Conservation (phyloP, 805 yeast species). For the Metschnikowia gelsemii region DNA sequence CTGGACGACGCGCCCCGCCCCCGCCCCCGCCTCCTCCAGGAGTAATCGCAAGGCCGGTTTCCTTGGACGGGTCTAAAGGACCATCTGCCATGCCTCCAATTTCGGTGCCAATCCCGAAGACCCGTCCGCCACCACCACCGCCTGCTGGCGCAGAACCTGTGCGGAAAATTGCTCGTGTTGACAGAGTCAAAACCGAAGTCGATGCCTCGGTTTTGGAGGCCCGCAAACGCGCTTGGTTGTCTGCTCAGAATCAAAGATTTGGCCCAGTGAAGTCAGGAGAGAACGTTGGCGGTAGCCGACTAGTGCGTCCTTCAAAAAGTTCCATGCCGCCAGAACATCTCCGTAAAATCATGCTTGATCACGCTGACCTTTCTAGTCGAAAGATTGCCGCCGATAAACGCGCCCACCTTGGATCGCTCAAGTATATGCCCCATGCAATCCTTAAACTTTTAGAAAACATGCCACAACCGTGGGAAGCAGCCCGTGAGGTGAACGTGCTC, state of each 20-base stretch:
- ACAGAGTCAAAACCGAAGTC: background rate
- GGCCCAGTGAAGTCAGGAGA: constrained; percentile 17
- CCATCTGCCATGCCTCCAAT: constrained; percentile 19
- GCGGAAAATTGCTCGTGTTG: constrained; percentile 9
- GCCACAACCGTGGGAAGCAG: constrained; percentile 98
- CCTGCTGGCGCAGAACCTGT: constrained; percentile 18
- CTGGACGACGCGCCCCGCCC: constrained; percentile 12
- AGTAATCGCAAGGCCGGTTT: too few relatives aligned
- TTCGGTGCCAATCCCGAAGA: constrained; percentile 11
- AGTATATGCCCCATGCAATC: constrained; percentile 94
- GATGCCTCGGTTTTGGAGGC: constrained; percentile 34
- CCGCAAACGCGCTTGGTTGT: constrained; percentile 59
- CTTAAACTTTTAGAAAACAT: constrained; percentile 86
- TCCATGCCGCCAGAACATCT: constrained; percentile 95
- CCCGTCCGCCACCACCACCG: constrained; percentile 35
- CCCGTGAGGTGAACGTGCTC: constrained; percentile 79
- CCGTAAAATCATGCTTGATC: constrained; percentile 77
- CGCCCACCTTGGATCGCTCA: constrained; percentile 85
- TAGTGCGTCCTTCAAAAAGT: constrained; percentile 57
- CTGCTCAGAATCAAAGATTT: constrained; percentile 59
- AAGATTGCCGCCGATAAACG: constrained; percentile 81
- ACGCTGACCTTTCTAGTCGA: constrained; percentile 79
- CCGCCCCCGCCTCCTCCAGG: constrained; percentile 13
- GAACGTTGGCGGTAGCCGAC: constrained; percentile 27
- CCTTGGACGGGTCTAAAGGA: background rate